These are phyloP conservation scores for Aspergillus sp. DNA, from an alignment of 2,329 filamentous ascomycete genomes.

Conservation along the genomic window DNA sequence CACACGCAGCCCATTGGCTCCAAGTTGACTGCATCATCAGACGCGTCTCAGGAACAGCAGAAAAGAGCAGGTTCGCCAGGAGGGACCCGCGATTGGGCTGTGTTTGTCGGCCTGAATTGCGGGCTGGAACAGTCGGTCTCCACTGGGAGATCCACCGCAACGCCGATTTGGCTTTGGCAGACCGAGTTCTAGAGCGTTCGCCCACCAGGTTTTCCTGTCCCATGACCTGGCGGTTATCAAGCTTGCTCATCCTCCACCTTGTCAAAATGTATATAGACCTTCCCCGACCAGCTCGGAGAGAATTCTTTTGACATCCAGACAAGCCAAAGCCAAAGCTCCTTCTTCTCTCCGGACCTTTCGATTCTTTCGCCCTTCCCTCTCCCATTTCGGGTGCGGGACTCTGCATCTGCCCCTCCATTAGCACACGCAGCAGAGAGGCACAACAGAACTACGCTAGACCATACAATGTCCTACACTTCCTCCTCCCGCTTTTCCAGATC, in stretches of 20 bases:
- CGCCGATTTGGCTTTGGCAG: slow-evolving; percentile 1
- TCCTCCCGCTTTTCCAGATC: slow-evolving; percentile 6
- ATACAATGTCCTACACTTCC: slow-evolving; percentile 7
- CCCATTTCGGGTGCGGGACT: slow-evolving; percentile 4
- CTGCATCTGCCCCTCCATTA: neutral
- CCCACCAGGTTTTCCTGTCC: slow-evolving; percentile 2
- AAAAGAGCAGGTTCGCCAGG: slow-evolving; percentile 1
- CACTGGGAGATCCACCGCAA: neutral
- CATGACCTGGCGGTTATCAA: slow-evolving; percentile 2
- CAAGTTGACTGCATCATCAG: neutral
- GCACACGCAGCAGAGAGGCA: neutral
- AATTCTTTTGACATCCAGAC: neutral
- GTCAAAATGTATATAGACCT: slow-evolving; percentile 2
- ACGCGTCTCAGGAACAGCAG: neutral
- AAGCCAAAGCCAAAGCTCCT: neutral
- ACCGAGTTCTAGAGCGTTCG: slow-evolving; percentile 6
- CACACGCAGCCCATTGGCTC: no score
- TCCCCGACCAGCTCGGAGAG: neutral
- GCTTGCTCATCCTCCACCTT: neutral
- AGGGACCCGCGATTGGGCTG: slow-evolving; percentile 4
- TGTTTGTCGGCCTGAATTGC: slow-evolving; percentile 6
- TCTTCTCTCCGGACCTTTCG: neutral
- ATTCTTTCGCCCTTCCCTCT: neutral
- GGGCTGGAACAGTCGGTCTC: slow-evolving; percentile 9
- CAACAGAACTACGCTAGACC: neutral